Evolutionary conservation across 202 grass and related monocot species (phyloP), one percentile per base, ranked within the genome.

Genomic region (Zizania palustris): DNA sequence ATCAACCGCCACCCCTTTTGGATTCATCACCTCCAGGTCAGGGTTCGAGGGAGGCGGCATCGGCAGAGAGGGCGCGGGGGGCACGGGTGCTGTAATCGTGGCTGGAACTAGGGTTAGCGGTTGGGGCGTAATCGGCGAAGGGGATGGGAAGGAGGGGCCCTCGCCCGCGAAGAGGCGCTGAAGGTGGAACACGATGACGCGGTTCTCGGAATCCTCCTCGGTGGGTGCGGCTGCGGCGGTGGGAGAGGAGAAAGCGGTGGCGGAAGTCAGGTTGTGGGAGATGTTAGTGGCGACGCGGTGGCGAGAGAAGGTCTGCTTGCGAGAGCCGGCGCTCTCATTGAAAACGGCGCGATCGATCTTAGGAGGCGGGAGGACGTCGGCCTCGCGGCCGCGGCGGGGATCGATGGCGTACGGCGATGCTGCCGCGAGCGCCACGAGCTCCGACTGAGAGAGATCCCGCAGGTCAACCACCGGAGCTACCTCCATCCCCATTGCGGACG

Each of bases 241-340:
- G 60, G 88, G 38, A 13, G 84, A 21, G 38, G 88, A 53, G 6
- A 65, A 76, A 45, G 68, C 56, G 73, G 84, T 69, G 46, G 67
- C 39, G 19, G 64, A 44, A n/a, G 60, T 77, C 43, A 74, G 71
- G 59, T 41, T 87, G 75, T 83, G 84, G 51, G 74, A 53, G 71
- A 81, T 69, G 83, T 85, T 84, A 45, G 88, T 65, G 60, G 85
- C 88, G 8, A 88, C 74, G 46, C 92, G 89, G 83, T 79, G 87
- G 57, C 96, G 96, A 33, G 89, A 93, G 67, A 96, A 96, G 72
- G 96, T 99, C 75, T 99, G 96, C 74, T 99, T 96, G 69, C 96
- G 96, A 53, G 92, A 96, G n/a, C 96, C 96, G 7, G 92, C 90
- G 75, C 96, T 99, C 87, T 99, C 96, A 51, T 99, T 96, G 89